Percentiles rank a stretch among this genome's conserved stretches.
Evolutionary conservation across 2,329 filamentous ascomycete species (phyloP).

Genomic region (Cercospora beticola): DNA sequence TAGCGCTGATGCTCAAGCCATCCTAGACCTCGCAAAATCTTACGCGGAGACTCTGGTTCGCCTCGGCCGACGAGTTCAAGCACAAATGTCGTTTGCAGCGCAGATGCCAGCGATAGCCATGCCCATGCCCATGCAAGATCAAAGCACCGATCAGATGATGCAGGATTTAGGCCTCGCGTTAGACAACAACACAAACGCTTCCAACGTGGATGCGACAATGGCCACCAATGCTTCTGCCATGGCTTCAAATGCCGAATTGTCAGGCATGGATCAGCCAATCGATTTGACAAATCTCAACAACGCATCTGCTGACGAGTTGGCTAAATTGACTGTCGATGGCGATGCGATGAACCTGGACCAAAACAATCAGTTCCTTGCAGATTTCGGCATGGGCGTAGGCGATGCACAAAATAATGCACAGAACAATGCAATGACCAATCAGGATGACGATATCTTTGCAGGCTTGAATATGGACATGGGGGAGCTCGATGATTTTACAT

Average conservation of each 20-base stretch:
- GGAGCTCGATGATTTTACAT: conserved; percentile 37
- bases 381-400: conserved; percentile 20
- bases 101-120: conserved; percentile 49
- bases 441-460: conserved; percentile 45
- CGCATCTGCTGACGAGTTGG: conserved; percentile 26
- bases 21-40: conserved; percentile 59
- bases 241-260: conserved; percentile 24
- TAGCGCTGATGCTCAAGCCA: conserved; percentile 52
- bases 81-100: conserved; percentile 56
- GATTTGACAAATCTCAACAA: conserved; percentile 18
- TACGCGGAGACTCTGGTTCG: conserved; percentile 51
- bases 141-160: conserved; percentile 36
- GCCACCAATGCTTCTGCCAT: conserved; percentile 16
- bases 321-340: conserved; percentile 24
- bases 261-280: conserved; percentile 21
- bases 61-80: conserved; percentile 35
- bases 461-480: conserved; percentile 43
- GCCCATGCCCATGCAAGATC: conserved; percentile 29
- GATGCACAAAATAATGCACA: conserved; percentile 28
- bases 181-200: conserved; percentile 19
- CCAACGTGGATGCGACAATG: conserved; percentile 17
- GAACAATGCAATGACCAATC: conserved; percentile 33
- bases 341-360: conserved; percentile 32
- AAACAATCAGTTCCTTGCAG: conserved; percentile 16
- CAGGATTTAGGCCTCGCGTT: conserved; percentile 37